Evolutionary conservation across 805 yeast species (phyloP).

Genomic region (Nakazawaea sp.): DNA sequence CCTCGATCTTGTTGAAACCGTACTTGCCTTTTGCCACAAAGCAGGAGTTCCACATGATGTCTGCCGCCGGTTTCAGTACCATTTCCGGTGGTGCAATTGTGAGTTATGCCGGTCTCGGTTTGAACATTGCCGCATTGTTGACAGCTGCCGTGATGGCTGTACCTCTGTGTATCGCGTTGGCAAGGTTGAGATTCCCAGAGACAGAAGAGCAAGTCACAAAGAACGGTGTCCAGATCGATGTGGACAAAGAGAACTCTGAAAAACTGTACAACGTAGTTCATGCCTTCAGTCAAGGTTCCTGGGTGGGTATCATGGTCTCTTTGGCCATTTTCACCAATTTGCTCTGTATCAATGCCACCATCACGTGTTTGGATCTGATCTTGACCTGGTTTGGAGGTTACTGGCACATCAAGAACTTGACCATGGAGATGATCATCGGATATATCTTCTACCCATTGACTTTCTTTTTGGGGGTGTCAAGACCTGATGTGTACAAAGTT

Average conservation of each 20-base stretch:
- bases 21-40: constrained; percentile 51
- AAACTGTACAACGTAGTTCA: constrained; percentile 31
- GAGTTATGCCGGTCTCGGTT: constrained; percentile 55
- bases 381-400: constrained; percentile 55
- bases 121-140: constrained; percentile 54
- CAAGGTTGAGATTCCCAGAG: constrained; percentile 55
- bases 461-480: constrained; percentile 50
- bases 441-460: constrained; percentile 55
- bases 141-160: constrained; percentile 67
- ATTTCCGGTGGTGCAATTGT: constrained; percentile 60
- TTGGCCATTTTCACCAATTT: constrained; percentile 51
- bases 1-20: constrained; percentile 54
- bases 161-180: constrained; percentile 56
- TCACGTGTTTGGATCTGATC: constrained; percentile 47
- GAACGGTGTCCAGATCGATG: constrained; percentile 40
- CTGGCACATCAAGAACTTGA: constrained; percentile 49
- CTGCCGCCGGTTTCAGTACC: constrained; percentile 59
- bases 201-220: constrained; percentile 46
- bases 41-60: constrained; percentile 56
- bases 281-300: constrained; percentile 41
- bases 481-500: constrained; percentile 43
- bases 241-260: constrained; percentile 26
- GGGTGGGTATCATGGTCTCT: constrained; percentile 50
- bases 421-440: constrained; percentile 49
- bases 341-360: constrained; percentile 55